Evolutionary conservation across 73 alveolate genomes (phyloP), one percentile per base, ranked within the genome.

Genomic region (Paramecium sexaurelia): DNA sequence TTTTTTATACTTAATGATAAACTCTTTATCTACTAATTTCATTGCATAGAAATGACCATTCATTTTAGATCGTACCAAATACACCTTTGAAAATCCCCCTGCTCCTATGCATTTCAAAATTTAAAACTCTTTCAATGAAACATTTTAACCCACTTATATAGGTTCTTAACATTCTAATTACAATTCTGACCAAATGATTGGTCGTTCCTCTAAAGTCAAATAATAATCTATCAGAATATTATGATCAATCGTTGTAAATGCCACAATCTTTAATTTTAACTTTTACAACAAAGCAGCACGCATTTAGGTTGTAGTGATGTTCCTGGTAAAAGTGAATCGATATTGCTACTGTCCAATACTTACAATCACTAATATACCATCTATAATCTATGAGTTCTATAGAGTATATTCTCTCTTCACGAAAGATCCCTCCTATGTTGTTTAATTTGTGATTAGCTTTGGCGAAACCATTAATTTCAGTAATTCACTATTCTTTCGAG

Each of bases 31-130:
- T 85, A 96, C 92, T 5, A 91, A 33, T 55, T 96, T 96, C 94
- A 96, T 68, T 0, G 99, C 99, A 92, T 75, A 96, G 22, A 96
- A 89, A 51, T 96, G 51, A 29, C 98, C 99, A n/a, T 98, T 96
- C 39, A 87, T 95, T 66, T 96, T 95, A 17, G 92, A 92, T 86
- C 97, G 8, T 22, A 95, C 98, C 17, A 92, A 83, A 78, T 87
- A 82, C 1, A 97, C 99, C 47, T 90, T 92, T 15, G 98, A 92
- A 55, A 94, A 97, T 1, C 98, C 98, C 2, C 99, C 99, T 36
- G 94, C 90, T 7, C 99, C 99, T 40, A 97, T 96, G 37, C 96
- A 95, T 37, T 95, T 91, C 9, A 97, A 71, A n/a, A 93, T 92
- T 15, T 33, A n/a, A 84, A 93, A 93, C 1, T 78, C 61, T 9